Percentiles rank a stretch among this genome's conserved stretches.
Conservation (phyloP, 2,329 filamentous ascomycete species). For the Sarocladium kiliense region DNA sequence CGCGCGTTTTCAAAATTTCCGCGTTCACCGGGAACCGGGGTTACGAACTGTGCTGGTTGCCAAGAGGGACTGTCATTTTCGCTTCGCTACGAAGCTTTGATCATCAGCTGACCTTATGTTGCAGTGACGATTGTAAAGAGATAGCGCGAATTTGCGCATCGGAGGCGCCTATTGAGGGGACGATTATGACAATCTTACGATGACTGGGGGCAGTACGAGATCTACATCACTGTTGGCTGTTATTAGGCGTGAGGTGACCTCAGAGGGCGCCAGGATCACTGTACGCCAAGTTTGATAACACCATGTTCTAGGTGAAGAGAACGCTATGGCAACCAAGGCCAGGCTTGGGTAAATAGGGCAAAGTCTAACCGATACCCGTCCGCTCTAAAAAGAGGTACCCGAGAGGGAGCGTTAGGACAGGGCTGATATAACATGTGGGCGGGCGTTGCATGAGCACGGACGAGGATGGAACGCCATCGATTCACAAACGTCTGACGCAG, state of each 20-base stretch:
- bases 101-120: not conserved
- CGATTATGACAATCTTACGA: not conserved
- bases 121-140: constrained; percentile 8
- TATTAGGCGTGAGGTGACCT: not conserved
- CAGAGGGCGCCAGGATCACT: not conserved
- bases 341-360: not conserved
- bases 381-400: not conserved
- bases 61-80: not conserved
- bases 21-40: not conserved
- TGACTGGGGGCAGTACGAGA: not conserved
- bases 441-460: not conserved
- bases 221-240: not conserved
- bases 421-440: constrained; percentile 2
- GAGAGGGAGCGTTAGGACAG: not conserved
- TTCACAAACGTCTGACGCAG: constrained; percentile 1
- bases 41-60: not conserved
- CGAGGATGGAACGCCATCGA: not conserved
- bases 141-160: not conserved
- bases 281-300: not conserved
- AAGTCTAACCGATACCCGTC: not conserved
- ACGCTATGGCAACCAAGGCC: not conserved
- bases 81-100: not conserved
- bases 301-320: not conserved
- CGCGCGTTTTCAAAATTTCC: not conserved
- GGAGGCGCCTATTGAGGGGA: not conserved